Conservation (phyloP, 225 moss, liverwort and hornwort genomes). For the Sphagnum tenellum region DNA sequence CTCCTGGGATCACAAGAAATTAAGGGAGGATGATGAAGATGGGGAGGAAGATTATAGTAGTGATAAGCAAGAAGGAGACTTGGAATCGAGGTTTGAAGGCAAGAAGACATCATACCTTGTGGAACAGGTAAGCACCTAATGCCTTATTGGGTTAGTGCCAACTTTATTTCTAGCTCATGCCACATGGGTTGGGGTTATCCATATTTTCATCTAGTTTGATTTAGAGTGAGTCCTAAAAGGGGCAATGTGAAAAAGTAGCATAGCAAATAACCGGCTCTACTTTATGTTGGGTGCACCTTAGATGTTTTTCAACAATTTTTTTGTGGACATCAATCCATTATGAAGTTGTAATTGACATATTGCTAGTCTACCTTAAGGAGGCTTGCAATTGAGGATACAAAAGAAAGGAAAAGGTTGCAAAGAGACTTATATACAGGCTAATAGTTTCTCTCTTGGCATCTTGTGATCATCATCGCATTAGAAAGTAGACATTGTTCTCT, state of each 20-base stretch:
- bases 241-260: background rate
- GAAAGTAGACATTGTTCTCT: too few species aligned
- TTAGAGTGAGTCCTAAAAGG: background rate
- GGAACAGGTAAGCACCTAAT: slow-evolving; percentile 31
- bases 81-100: slow-evolving; percentile 76
- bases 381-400: too few species aligned
- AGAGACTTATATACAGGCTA: too few species aligned
- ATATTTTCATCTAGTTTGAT: too few species aligned
- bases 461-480: too few species aligned
- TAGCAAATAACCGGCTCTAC: background rate
- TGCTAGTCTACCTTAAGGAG: too few species aligned
- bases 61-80: slow-evolving; percentile 61
- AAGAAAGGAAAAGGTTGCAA: too few species aligned
- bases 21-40: slow-evolving; percentile 22
- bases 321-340: too few species aligned
- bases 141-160: background rate
- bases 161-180: background rate
- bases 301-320: too few species aligned
- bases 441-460: too few species aligned
- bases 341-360: too few species aligned
- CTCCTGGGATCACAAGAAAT: too few species aligned
- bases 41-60: slow-evolving; percentile 64
- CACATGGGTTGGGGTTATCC: background rate
- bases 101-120: slow-evolving; percentile 75
- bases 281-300: background rate